A percentile compares a stretch with the other conserved stretches of the same genome.
phyloP scores from a whole-genome alignment of 2,329 filamentous ascomycete genomes.

The Diaporthe sp. region DNA sequence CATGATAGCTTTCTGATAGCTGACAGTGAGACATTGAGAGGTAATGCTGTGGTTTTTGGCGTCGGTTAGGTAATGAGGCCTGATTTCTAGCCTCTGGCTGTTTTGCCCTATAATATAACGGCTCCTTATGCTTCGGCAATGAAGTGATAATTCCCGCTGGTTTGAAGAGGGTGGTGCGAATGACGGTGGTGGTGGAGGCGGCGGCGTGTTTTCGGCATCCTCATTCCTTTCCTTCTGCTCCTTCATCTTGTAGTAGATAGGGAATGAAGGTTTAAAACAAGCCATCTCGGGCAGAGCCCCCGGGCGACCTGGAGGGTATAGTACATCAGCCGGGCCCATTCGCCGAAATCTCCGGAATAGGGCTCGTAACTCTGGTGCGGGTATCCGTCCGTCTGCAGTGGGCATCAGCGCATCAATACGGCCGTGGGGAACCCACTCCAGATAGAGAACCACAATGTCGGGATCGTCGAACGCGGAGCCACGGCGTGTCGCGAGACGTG shows the following conservation, averaged over 20 bases:
- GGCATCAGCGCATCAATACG: constrained; percentile 39
- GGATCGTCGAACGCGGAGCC: not conserved
- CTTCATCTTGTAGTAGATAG: constrained; percentile 40
- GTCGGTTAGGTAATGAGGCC: constrained; percentile 22
- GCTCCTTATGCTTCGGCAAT: not conserved
- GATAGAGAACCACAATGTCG: constrained; percentile 38
- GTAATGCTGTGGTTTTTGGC: not conserved
- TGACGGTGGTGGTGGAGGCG: not conserved
- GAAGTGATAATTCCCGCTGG: not conserved
- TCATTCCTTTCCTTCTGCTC: constrained; percentile 9
- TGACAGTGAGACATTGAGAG: constrained; percentile 39
- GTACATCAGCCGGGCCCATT: constrained; percentile 40
- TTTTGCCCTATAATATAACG: not conserved
- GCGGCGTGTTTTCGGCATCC: not conserved
- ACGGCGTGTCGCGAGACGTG: constrained; percentile 33
- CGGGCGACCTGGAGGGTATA: constrained; percentile 38
- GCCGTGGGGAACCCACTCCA: constrained; percentile 44
- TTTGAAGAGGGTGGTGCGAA: not conserved
- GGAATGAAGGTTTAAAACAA: constrained; percentile 40
- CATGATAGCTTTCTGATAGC: constrained; percentile 38
- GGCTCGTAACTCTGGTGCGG: constrained; percentile 41
- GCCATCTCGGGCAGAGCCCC: constrained; percentile 43
- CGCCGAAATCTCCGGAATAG: constrained; percentile 43
- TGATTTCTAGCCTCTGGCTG: constrained; percentile 26
- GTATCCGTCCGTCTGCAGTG: constrained; percentile 37